Base-by-base conservation (phyloP, 257 asterid species). In the Solanum bukasovii region DNA sequence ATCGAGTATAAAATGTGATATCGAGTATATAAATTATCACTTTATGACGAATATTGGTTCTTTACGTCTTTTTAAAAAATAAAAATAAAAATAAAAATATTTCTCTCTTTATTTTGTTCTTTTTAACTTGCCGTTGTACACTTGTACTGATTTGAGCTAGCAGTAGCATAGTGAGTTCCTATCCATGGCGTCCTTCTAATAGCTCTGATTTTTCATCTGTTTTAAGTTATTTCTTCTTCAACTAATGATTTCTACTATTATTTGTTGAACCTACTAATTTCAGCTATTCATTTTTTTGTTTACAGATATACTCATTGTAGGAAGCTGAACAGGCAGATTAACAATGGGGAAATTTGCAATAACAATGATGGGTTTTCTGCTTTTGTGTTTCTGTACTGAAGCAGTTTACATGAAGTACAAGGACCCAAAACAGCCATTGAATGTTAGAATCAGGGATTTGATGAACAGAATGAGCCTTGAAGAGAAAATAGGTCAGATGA, bases 401-500 rank as follows among this genome's bases (percentile, higher is more conserved):
- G 33, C 33, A 31, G 33, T 31, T 31, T 31, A 31, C 33, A 31
- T 31, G 33, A 31, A 31, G 33, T 31, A 31, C 33, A 31, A 31
- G 33, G 33, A 31, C 33, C 33, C 33, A 31, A 31, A 31, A 2
- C 33, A 31, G 33, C 33, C 33, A 31, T 31, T 31, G 33, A 31
- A 31, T 31, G 33, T 31, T 0, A 31, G 33, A 31, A 31, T 31
- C 33, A 31, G 33, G 33, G 33, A 31, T 31, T 31, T 31, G 33
- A 31, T 31, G 33, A 31, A 31, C 33, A 31, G 33, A 31, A 31
- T 31, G 33, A 31, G 33, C 33, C 33, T 31, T 31, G 33, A 31
- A 46, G 91, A 89, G 42, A 89, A 89, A 65, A 52, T 89, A 38
- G 89, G 91, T 20, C 91, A 89, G 86, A 89, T 89, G 91, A 89